A percentile compares a stretch with the other conserved stretches of the same genome.
phyloP scores from a whole-genome alignment of 2,329 filamentous ascomycete species.

The Colletotrichum echinochloae region DNA sequence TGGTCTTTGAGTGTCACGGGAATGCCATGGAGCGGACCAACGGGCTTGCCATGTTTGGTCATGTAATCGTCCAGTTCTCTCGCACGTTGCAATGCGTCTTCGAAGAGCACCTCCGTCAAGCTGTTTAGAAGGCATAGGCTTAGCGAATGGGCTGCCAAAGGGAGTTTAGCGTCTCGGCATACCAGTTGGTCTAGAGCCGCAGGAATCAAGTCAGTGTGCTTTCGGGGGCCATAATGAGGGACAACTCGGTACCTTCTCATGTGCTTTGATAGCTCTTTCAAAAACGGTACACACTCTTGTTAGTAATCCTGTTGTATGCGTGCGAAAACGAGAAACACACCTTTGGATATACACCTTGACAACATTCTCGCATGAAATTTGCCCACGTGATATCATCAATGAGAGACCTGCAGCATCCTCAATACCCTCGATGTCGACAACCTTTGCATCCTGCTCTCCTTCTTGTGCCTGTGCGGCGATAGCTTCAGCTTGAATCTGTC shows the following conservation, averaged over 20 bases:
- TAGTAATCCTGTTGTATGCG: not conserved
- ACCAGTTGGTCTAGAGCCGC: slow-evolving; percentile 18
- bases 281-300: too few relatives aligned
- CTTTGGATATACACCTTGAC: slow-evolving; percentile 16
- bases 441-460: not conserved
- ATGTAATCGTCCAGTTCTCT: slow-evolving; percentile 56
- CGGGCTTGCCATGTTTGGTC: slow-evolving; percentile 51
- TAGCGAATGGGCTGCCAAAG: not conserved
- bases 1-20: slow-evolving; percentile 68
- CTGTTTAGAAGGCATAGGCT: slow-evolving; percentile 22
- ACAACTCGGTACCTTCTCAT: not conserved
- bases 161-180: not conserved
- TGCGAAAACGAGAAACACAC: not conserved
- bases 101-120: slow-evolving; percentile 61
- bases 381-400: not conserved
- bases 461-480: not conserved
- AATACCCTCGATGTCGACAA: not conserved
- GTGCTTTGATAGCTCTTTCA: not conserved
- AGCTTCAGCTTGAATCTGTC: not conserved
- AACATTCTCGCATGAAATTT: slow-evolving; percentile 7
- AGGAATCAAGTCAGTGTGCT: not conserved
- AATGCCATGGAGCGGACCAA: slow-evolving; percentile 70
- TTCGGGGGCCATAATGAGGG: not conserved
- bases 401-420: slow-evolving; percentile 1
- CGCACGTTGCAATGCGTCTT: slow-evolving; percentile 47